Evolutionary conservation across 2,329 filamentous ascomycete species (phyloP).

Genomic region (Periconia sp.): DNA sequence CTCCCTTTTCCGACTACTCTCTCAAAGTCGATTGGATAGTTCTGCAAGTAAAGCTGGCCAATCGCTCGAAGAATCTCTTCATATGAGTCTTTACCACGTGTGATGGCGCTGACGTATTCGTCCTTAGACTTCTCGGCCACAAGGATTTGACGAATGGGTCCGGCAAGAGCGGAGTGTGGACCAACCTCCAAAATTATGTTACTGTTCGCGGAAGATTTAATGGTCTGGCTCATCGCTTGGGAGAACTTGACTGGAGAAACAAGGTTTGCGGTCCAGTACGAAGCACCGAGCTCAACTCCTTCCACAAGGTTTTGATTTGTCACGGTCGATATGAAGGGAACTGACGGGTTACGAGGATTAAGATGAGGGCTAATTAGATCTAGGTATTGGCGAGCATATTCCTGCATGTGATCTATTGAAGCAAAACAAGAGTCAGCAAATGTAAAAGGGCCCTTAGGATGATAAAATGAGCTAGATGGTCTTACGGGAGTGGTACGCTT

Average conservation of each 20-base stretch:
- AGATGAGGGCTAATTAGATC: conserved; percentile 2
- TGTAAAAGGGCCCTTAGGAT: too few species aligned
- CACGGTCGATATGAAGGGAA: conserved; percentile 9
- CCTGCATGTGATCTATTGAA: conserved; percentile 41
- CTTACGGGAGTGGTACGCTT: conserved; percentile 51
- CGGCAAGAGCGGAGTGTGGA: conserved; percentile 16
- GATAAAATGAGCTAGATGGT: neutral
- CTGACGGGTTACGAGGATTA: neutral
- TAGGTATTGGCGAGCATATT: conserved; percentile 36
- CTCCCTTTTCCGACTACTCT: conserved; percentile 14
- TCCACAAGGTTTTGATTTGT: neutral
- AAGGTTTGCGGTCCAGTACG: conserved; percentile 18
- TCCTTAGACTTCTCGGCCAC: neutral
- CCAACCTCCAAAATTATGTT: conserved; percentile 1
- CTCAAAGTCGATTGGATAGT: neutral
- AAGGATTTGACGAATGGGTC: conserved; percentile 3
- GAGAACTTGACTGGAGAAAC: conserved; percentile 12
- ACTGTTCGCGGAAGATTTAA: neutral
- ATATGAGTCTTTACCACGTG: neutral
- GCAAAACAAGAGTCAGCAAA: too few species aligned
- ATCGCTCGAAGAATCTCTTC: neutral
- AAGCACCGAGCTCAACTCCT: conserved; percentile 3
- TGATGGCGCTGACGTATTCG: neutral
- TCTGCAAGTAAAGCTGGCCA: neutral
- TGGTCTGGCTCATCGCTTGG: neutral